Base-by-base conservation (phyloP, 371 early-diverging fungal genomes). In the Thermomucor indicae-seudaticae region DNA sequence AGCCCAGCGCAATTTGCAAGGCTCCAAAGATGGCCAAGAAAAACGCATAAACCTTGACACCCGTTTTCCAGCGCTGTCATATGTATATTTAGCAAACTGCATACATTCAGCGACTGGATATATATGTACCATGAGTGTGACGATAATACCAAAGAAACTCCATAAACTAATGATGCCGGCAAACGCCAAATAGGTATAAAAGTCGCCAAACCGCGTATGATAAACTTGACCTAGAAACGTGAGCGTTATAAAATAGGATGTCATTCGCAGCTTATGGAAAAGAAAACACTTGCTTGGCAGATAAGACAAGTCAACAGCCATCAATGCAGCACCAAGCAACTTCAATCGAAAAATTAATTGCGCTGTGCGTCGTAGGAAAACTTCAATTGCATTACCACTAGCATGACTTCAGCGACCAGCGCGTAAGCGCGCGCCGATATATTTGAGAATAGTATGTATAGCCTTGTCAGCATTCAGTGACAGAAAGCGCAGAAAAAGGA, bases 151-250 rank as follows among this genome's bases (percentile, higher is more conserved):
- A 38, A 42, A 57, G 25, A 57, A n/a, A 17, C 46, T 49, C 57
- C 53, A 53, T 31, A 57, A 6, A 19, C 41, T 41, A 14, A 57
- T 46, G 10, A 57, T 5, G 8, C 51, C 51, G 6, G 46, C 39
- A 20, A 47, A 11, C 8, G 47, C 46, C 2, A 47, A 24, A 17
- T 57, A 57, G 38, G 32, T 34, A 51, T 60, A 60, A 40, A 64
- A 43, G 43, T 64, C 53, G 8, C 23, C 57, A 28, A 17, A 47
- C 17, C 47, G 53, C 31, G 20, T 16, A n/a, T 19, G 17, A 25
- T 53, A 53, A 12, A 6, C 8, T 39, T 30, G n/a, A n/a, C 17
- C 46, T 39, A 27, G 24, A 1, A 3, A 5, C 24, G 22, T 47
- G n/a, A n/a, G n/a, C n/a, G 14, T 32, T 8, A 42, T n/a, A 14